Conservation (phyloP, 2,329 filamentous ascomycete genomes). For the Sporothrix variecibatus region DNA sequence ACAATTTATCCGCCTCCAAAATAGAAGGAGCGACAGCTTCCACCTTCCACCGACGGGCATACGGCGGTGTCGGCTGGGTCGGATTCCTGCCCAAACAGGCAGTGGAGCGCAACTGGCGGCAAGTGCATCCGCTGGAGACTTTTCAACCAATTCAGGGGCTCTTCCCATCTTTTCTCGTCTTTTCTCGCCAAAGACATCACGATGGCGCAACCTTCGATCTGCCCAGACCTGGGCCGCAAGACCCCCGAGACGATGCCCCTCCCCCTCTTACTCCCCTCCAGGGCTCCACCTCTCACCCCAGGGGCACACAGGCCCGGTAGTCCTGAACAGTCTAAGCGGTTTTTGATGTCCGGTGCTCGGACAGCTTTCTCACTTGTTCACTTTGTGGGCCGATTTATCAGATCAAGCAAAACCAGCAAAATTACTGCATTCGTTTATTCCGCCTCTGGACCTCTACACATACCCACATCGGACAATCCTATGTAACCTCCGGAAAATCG, state of each 20-base stretch:
- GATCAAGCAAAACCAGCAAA: neutral
- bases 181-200: neutral
- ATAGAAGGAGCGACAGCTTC: neutral
- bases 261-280: neutral
- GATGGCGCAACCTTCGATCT: constrained; percentile 17
- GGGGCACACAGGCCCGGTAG: neutral
- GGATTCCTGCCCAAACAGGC: constrained; percentile 1
- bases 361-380: neutral
- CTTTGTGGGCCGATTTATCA: neutral
- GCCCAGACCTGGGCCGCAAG: neutral
- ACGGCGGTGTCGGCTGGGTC: constrained; percentile 12
- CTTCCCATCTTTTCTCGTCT: neutral
- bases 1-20: neutral
- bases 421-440: neutral
- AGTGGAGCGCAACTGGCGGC: neutral
- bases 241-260: neutral
- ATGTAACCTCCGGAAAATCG: neutral
- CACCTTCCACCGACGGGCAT: neutral
- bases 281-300: constrained; percentile 3
- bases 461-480: neutral
- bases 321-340: constrained; percentile 7
- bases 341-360: constrained; percentile 5
- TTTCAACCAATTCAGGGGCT: neutral
- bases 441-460: neutral
- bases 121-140: neutral